A percentile compares a stretch with the other conserved stretches of the same genome.
Evolutionary conservation across 2,329 filamentous ascomycete genomes (phyloP).

Genomic region (Venturia aucupariae): DNA sequence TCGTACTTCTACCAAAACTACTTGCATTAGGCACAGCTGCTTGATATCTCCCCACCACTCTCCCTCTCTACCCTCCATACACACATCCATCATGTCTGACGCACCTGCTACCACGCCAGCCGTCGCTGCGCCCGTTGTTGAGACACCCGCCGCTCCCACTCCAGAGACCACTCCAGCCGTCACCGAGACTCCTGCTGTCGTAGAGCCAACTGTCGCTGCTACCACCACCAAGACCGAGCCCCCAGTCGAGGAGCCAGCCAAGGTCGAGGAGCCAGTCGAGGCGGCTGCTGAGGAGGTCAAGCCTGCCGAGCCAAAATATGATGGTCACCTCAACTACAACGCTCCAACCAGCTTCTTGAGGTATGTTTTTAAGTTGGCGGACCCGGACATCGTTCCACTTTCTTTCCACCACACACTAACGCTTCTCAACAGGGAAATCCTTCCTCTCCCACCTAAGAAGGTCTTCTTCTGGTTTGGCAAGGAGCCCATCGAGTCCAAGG

Average conservation of each 20-base stretch:
- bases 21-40: background rate
- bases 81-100: slow-evolving; percentile 9
- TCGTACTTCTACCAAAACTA: background rate
- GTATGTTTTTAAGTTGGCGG: slow-evolving; percentile 10
- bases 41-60: background rate
- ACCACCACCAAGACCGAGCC: slow-evolving; percentile 25
- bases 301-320: slow-evolving; percentile 58
- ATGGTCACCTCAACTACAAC: slow-evolving; percentile 86
- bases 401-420: background rate
- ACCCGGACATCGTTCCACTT: background rate
- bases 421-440: slow-evolving; percentile 1
- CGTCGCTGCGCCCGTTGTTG: slow-evolving; percentile 6
- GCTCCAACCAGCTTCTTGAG: slow-evolving; percentile 53
- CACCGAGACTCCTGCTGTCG: slow-evolving; percentile 9
- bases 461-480: slow-evolving; percentile 69
- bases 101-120: background rate
- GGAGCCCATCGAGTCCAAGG: slow-evolving; percentile 62
- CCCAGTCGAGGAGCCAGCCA: slow-evolving; percentile 6
- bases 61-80: background rate
- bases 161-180: slow-evolving; percentile 12
- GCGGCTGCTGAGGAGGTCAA: slow-evolving; percentile 12
- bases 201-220: slow-evolving; percentile 21
- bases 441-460: slow-evolving; percentile 41
- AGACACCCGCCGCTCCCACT: slow-evolving; percentile 11
- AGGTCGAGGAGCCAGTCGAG: slow-evolving; percentile 15